Conservation (phyloP, 768 basidiomycete species). For the Collybiopsis confluens region DNA sequence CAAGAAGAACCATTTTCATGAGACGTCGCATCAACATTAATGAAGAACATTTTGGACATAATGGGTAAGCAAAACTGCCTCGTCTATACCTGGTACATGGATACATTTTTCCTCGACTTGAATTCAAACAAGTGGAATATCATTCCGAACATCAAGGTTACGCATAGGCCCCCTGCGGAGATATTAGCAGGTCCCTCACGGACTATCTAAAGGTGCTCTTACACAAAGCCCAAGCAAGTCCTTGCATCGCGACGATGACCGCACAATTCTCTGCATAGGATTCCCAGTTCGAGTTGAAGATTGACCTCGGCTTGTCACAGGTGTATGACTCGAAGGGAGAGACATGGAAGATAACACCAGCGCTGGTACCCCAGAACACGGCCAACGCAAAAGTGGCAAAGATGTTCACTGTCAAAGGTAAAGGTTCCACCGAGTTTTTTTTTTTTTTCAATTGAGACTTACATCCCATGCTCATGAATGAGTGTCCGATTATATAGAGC, state of each 20-base stretch:
- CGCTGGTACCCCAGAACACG: constrained; percentile 30
- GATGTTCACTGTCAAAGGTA: constrained; percentile 17
- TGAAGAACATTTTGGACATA: too few relatives aligned
- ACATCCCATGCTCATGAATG: constrained; percentile 21
- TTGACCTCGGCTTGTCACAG: constrained; percentile 13
- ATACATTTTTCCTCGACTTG: constrained; percentile 19
- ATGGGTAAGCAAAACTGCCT: neutral
- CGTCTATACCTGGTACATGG: constrained; percentile 13
- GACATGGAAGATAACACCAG: constrained; percentile 22
- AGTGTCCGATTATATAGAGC: constrained; percentile 21
- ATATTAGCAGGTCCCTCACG: neutral
- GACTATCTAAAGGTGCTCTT: constrained; percentile 7
- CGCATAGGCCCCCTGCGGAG: constrained; percentile 21
- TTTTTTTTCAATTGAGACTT: constrained; percentile 9
- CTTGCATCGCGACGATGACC: constrained; percentile 24
- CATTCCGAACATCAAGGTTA: constrained; percentile 23
- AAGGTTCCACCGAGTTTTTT: neutral
- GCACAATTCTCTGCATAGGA: constrained; percentile 21
- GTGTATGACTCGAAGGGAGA: constrained; percentile 23
- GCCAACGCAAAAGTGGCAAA: constrained; percentile 24
- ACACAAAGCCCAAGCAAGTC: constrained; percentile 27
- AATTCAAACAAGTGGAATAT: constrained; percentile 24
- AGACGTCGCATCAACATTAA: too few relatives aligned
- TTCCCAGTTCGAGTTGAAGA: constrained; percentile 21
- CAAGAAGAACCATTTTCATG: neutral